Percentiles rank a stretch among this genome's conserved stretches.
These are phyloP conservation scores for Tetracladium setigerum DNA, from an alignment of 495 filamentous ascomycete species.

Conservation along the genomic window DNA sequence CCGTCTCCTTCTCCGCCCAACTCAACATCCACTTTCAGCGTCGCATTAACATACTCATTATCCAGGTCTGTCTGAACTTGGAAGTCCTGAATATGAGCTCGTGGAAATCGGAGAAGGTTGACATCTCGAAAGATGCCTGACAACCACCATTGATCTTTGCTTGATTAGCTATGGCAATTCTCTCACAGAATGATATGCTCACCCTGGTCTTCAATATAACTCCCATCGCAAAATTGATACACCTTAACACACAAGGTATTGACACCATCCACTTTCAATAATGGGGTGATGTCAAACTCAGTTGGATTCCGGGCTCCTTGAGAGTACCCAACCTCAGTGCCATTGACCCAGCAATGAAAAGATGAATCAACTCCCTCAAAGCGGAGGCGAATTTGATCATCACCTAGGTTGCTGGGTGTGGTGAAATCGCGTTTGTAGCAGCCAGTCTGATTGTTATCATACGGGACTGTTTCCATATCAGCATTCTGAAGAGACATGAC, in stretches of 20 bases:
- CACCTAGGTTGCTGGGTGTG: conserved; percentile 19
- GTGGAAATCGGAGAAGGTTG: conserved; percentile 53
- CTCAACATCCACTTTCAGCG: conserved; percentile 39
- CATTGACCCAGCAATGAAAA: conserved; percentile 62
- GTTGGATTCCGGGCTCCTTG: conserved; percentile 61
- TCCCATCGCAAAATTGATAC: conserved; percentile 59
- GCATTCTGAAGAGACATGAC: too few species aligned
- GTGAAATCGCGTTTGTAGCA: conserved; percentile 51
- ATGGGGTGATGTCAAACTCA: conserved; percentile 56
- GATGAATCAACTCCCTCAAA: conserved; percentile 68
- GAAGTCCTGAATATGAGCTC: conserved; percentile 50
- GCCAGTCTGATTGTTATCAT: conserved; percentile 59
- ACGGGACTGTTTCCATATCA: conserved; percentile 30
- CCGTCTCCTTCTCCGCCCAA: conserved; percentile 26
- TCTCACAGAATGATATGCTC: background rate
- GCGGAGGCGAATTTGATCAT: conserved; percentile 38
- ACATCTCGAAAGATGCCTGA: conserved; percentile 67
- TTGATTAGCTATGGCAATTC: background rate
- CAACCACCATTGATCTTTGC: conserved; percentile 45
- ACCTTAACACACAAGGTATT: conserved; percentile 57
- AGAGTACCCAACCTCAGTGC: conserved; percentile 54
- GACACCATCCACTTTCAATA: conserved; percentile 30
- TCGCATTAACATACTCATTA: conserved; percentile 45
- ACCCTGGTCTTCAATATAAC: conserved; percentile 59
- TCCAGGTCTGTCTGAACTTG: conserved; percentile 49